Conservation (phyloP, 179 eudicot species). For the Vitellaria paradoxa region DNA sequence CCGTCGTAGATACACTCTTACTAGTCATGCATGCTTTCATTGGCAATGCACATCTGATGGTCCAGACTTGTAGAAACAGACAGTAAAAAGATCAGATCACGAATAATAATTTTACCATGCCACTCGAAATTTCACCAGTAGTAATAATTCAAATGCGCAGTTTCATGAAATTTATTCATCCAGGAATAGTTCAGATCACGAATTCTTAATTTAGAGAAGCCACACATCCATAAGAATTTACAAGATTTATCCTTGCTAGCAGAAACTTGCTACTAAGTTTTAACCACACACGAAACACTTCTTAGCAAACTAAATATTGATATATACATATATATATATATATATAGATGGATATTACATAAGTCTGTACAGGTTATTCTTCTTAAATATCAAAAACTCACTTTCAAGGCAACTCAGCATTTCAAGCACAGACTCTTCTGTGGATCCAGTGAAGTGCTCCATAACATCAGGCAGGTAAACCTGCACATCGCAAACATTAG, state of each 20-base stretch:
- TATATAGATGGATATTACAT: conserved; percentile 27
- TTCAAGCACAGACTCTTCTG: conserved; percentile 35
- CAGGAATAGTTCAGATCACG: too few relatives aligned
- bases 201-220: too few relatives aligned
- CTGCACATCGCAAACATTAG: conserved; percentile 34
- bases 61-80: too few relatives aligned
- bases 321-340: neutral
- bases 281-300: neutral
- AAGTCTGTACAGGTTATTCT: conserved; percentile 52
- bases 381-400: conserved; percentile 56
- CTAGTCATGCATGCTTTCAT: too few relatives aligned
- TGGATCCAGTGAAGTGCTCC: conserved; percentile 51
- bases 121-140: too few relatives aligned
- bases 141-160: too few relatives aligned
- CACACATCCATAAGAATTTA: neutral
- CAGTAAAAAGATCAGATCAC: too few relatives aligned
- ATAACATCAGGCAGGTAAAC: conserved; percentile 49
- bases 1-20: too few relatives aligned
- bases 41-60: too few relatives aligned
- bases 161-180: too few relatives aligned
- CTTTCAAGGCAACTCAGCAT: conserved; percentile 54
- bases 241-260: neutral
- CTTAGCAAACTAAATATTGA: neutral
- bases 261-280: neutral
- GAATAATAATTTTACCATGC: too few relatives aligned